A percentile compares a stretch with the other conserved stretches of the same genome.
Evolutionary conservation across 2,329 filamentous ascomycete species (phyloP).

Genomic region (Cladophialophora exuberans): DNA sequence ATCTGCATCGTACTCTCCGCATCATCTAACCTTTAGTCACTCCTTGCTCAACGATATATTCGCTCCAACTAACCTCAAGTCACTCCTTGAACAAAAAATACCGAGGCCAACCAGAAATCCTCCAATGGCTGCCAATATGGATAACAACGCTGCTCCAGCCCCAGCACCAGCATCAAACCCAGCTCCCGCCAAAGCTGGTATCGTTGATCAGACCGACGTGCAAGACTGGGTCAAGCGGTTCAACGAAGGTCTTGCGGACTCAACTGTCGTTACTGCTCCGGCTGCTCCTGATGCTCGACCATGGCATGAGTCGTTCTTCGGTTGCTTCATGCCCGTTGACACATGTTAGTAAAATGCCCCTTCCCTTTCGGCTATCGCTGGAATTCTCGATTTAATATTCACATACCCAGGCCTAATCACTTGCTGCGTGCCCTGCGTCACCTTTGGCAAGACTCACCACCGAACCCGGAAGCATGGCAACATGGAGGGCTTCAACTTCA

Average conservation of each 20-base stretch:
- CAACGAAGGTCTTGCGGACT: slow-evolving; percentile 24
- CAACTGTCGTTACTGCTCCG: slow-evolving; percentile 13
- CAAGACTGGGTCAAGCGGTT: slow-evolving; percentile 24
- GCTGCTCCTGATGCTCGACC: slow-evolving; percentile 21
- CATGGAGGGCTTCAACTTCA: slow-evolving; percentile 34
- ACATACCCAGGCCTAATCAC: slow-evolving; percentile 31
- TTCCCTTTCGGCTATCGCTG: neutral
- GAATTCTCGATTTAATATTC: neutral
- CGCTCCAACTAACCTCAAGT: slow-evolving; percentile 33
- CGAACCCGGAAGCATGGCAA: slow-evolving; percentile 36
- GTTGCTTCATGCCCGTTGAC: slow-evolving; percentile 37
- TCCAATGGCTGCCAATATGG: slow-evolving; percentile 9
- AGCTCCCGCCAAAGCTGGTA: slow-evolving; percentile 5
- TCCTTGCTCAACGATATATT: neutral
- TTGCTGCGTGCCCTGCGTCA: slow-evolving; percentile 37
- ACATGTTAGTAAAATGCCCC: slow-evolving; percentile 33
- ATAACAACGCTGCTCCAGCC: neutral
- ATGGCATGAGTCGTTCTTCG: slow-evolving; percentile 38
- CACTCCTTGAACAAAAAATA: slow-evolving; percentile 14
- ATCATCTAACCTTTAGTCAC: too few relatives aligned
- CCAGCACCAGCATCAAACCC: too few relatives aligned
- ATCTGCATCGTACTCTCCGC: neutral
- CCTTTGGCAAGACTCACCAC: slow-evolving; percentile 37
- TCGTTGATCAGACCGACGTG: slow-evolving; percentile 21
- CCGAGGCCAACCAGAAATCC: neutral